Conservation (phyloP, 148 eudicot species). For the Rhododendron griersonianum region DNA sequence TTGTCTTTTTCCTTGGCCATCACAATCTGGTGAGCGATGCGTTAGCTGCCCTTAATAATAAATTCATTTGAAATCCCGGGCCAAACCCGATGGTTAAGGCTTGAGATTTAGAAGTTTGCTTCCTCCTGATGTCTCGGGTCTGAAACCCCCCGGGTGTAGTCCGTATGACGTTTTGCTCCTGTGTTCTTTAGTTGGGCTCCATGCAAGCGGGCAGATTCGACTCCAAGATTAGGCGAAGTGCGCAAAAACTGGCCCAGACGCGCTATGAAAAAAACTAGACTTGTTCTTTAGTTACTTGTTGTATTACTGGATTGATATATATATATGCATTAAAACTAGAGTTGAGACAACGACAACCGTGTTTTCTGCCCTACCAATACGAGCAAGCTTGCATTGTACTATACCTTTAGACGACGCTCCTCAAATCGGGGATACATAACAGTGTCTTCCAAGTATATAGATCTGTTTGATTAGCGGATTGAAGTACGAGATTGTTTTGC, state of each 20-base stretch:
- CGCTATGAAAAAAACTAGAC: no score
- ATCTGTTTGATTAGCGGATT: not conserved
- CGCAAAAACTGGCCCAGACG: no score
- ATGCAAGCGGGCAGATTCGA: no score
- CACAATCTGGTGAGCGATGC: not conserved
- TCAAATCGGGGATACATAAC: no score
- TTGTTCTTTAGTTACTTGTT: no score
- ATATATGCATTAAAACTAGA: not conserved
- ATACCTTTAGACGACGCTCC: not conserved
- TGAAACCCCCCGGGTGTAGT: no score
- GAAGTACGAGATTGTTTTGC: not conserved
- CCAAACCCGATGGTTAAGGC: accelerated
- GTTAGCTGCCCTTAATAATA: not conserved
- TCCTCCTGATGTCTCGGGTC: no score
- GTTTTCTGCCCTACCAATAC: not conserved
- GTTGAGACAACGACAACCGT: not conserved
- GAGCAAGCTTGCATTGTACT: not conserved
- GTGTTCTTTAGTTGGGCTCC: no score
- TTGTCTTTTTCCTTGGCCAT: not conserved
- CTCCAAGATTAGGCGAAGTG: no score
- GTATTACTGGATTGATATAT: not conserved
- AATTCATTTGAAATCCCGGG: not conserved
- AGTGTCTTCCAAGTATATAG: not conserved
- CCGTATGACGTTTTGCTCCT: no score
- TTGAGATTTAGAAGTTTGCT: no score